These are phyloP conservation scores for Eimeria brunetti DNA, from an alignment of 169 alveolate genomes.

Conservation along the genomic window DNA sequence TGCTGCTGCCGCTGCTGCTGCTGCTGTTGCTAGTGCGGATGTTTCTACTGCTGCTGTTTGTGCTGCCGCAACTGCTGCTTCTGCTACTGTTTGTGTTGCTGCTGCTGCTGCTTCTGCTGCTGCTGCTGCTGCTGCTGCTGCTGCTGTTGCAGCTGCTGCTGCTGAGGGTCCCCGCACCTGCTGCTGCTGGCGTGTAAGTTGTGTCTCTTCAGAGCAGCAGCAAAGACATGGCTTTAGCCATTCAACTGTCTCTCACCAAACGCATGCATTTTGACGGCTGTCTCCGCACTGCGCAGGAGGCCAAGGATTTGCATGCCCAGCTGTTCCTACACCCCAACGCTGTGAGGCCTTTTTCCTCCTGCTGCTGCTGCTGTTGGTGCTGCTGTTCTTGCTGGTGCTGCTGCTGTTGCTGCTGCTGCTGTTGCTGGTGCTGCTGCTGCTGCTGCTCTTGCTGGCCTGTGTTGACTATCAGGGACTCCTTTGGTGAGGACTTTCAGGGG, in stretches of 20 bases:
- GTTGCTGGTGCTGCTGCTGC: not conserved
- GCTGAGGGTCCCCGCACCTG: not conserved
- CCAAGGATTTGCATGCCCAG: constrained; percentile 39
- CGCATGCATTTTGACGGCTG: constrained; percentile 38
- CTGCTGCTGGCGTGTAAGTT: not conserved
- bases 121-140: not conserved
- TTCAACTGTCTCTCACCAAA: constrained; percentile 44
- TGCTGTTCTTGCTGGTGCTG: constrained; percentile 22
- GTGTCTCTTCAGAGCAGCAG: constrained; percentile 35
- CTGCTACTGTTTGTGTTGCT: no score
- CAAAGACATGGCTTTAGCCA: constrained; percentile 46
- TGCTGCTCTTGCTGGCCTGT: not conserved
- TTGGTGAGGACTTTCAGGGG: not conserved
- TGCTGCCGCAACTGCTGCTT: not conserved
- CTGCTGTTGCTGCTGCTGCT: constrained; percentile 15
- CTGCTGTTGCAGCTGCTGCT: not conserved
- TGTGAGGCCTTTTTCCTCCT: not conserved
- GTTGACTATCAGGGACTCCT: not conserved
- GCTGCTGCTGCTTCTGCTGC: not conserved
- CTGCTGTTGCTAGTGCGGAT: not conserved
- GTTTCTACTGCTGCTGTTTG: not conserved
- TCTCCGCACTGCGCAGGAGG: constrained; percentile 12
- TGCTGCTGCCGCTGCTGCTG: not conserved
- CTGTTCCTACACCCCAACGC: constrained; percentile 53
- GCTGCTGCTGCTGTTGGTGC: constrained; percentile 25